Evolutionary conservation across 345 rosid species (phyloP), one percentile per base, ranked within the genome.

Genomic region (Mangifera indica): DNA sequence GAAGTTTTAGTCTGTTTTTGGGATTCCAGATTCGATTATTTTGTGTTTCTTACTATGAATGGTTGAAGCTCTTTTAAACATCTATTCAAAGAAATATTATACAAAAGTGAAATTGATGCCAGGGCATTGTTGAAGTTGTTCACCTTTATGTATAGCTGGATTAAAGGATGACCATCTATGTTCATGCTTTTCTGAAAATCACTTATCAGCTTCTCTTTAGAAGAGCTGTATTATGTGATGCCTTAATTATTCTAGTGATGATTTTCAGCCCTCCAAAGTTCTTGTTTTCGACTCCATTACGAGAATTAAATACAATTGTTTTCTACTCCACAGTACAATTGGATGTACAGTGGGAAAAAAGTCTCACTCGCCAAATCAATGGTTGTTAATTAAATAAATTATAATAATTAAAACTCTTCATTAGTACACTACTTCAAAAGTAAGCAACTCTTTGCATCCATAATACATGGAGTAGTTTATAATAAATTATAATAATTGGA

Each of bases 221-320:
- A 12, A 48, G 75, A 61, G 72, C n/a, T n/a, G n/a, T 4, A 6
- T 4, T 21, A 57, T 69, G 67, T 75, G 74, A 70, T 22, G 57
- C 20, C 69, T 44, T 25, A 46, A 2, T 56, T 53, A 15, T 40
- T 51, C 54, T 14, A 58, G 20, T 34, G 48, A 60, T 74, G 61
- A 51, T 34, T 60, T 20, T 63, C 34, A 73, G 59, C 74, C 85
- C 77, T 63, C 60, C 75, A 68, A 66, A 63, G 40, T 71, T 59
- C 34, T 12, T 7, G 46, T 66, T 55, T 69, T 56, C 1, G 34
- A 37, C 65, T 73, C 67, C 79, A 74, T 67, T 46, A 45, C 55
- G 18, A 55, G 29, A 15, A n/a, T n/a, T n/a, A n/a, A n/a, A n/a
- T n/a, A n/a, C n/a, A n/a, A n/a, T n/a, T n/a, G 14, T 60, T 60